Evolutionary conservation across 352 stramenopile species (phyloP).

Genomic region (Poterioochromonas sp.): DNA sequence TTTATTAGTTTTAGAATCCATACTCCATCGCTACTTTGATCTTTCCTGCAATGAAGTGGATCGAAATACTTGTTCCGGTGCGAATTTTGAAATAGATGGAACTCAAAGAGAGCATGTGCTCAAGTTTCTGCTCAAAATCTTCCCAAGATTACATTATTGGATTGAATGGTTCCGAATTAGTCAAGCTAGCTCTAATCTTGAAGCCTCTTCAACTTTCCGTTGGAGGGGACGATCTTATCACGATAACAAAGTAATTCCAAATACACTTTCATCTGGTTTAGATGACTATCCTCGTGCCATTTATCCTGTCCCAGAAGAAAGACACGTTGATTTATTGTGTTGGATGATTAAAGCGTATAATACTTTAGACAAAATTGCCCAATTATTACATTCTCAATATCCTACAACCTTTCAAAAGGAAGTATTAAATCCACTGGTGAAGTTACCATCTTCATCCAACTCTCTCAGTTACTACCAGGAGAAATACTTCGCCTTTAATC

Average conservation of each 20-base stretch:
- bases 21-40: conserved; percentile 45
- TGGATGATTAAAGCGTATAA: conserved; percentile 66
- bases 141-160: conserved; percentile 2
- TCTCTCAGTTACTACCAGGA: not conserved
- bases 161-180: conserved; percentile 17
- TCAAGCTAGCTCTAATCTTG: not conserved
- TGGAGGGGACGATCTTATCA: conserved; percentile 1
- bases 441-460: not conserved
- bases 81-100: not conserved
- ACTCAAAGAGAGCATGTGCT: not conserved
- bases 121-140: not conserved
- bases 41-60: not conserved
- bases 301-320: conserved; percentile 59
- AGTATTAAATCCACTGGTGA: not conserved
- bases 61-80: not conserved
- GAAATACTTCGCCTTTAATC: not conserved
- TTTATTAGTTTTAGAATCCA: conserved; percentile 66
- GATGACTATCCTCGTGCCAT: conserved; percentile 79
- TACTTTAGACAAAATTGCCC: not conserved
- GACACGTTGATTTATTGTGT: conserved; percentile 74
- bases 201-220: not conserved
- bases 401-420: not conserved
- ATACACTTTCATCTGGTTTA: conserved; percentile 78
- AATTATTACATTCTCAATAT: not conserved
- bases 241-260: conserved; percentile 56